Evolutionary conservation across 176 grass and related monocot species (phyloP).

Genomic region (Pontederia paniculata): DNA sequence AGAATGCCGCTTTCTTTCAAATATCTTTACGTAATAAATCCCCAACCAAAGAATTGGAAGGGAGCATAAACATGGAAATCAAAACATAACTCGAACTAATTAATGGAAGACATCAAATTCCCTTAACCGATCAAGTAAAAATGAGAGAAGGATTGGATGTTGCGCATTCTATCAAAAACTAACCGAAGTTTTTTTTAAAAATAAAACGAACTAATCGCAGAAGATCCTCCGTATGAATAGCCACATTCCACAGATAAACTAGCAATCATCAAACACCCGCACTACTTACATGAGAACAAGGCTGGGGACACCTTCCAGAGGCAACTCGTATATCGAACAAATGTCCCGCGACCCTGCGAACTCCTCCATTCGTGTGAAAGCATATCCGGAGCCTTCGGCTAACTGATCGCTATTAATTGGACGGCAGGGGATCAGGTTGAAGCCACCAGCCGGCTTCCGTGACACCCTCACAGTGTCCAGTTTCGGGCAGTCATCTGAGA

Average conservation of each 20-base stretch:
- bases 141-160: no score
- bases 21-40: no score
- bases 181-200: not conserved
- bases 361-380: slow-evolving; percentile 21
- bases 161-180: no score
- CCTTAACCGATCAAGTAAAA: no score
- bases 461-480: slow-evolving; percentile 40
- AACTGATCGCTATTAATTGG: slow-evolving; percentile 28
- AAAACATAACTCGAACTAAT: no score
- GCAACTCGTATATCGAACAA: slow-evolving; percentile 37
- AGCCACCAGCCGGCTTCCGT: slow-evolving; percentile 51
- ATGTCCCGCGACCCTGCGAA: slow-evolving; percentile 28
- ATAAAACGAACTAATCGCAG: not conserved
- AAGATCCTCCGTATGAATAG: not conserved
- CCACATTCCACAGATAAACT: not conserved
- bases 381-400: slow-evolving; percentile 14
- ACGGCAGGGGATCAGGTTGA: slow-evolving; percentile 64
- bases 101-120: no score
- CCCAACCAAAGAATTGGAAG: no score
- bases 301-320: slow-evolving; percentile 29
- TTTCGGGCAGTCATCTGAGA: slow-evolving; percentile 15
- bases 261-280: slow-evolving; percentile 2
- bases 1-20: no score
- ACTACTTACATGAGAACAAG: slow-evolving; percentile 65
- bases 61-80: no score